Percentiles rank a stretch among this genome's conserved stretches.
Conservation (phyloP, 2,329 filamentous ascomycete genomes). For the Arachnomyces sp. region DNA sequence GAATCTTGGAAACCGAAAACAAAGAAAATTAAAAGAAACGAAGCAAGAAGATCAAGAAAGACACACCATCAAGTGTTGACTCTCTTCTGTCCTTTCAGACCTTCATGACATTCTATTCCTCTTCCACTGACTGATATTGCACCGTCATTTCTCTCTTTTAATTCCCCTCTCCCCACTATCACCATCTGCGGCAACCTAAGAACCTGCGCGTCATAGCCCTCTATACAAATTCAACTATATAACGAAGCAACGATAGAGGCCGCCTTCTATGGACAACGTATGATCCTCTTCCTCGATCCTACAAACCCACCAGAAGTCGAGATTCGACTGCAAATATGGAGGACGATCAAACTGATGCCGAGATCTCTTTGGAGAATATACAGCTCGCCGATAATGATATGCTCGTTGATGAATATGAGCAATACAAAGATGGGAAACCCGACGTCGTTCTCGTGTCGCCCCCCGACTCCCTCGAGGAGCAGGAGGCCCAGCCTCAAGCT, state of each 20-base stretch:
- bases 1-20: too few species aligned
- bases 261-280: slow-evolving; percentile 36
- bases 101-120: too few species aligned
- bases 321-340: not conserved
- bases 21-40: too few species aligned
- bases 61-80: too few species aligned
- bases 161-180: slow-evolving; percentile 13
- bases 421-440: slow-evolving; percentile 54
- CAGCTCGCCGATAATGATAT: slow-evolving; percentile 53
- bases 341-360: too few species aligned
- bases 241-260: slow-evolving; percentile 15
- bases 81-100: too few species aligned
- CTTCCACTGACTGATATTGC: too few species aligned
- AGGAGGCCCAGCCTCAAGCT: slow-evolving; percentile 48
- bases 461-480: slow-evolving; percentile 49
- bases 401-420: slow-evolving; percentile 50
- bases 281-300: slow-evolving; percentile 16
- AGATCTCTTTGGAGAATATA: slow-evolving; percentile 12
- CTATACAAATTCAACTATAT: slow-evolving; percentile 5
- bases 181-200: slow-evolving; percentile 8
- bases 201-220: slow-evolving; percentile 1
- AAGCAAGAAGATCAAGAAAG: too few species aligned
- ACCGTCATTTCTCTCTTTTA: too few species aligned
- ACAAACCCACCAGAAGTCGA: slow-evolving; percentile 6
- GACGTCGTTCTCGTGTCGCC: slow-evolving; percentile 55